Base-by-base conservation (phyloP, 2,329 filamentous ascomycete genomes). In the Epichloe hybrida region DNA sequence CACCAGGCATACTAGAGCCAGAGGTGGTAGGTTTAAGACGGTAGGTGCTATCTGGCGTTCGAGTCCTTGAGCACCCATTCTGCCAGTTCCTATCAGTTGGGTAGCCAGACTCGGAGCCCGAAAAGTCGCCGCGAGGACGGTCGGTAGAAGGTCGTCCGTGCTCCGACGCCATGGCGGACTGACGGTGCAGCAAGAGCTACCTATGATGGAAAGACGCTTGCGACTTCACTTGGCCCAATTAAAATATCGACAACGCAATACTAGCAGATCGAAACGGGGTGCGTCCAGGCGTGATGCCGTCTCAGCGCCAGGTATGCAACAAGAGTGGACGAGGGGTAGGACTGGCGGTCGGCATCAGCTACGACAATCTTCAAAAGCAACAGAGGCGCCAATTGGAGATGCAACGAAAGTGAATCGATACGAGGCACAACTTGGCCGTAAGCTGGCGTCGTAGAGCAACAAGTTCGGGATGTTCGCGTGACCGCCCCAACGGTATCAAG, bases 101-200 rank as follows among this genome's bases (percentile, higher is more conserved):
- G 51, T 63, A 62, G 53, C 56, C 55, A 49, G 63, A 56, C 27
- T 66, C 68, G 48, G 61, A 58, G 50, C 55, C 59, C 43, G 58
- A 54, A 47, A 55, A 56, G 53, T 64, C 60, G 52, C 50, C 62
- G 46, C 63, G 65, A 54, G 59, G 57, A 56, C 63, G 65, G 55
- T 71, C 70, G 61, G 58, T 61, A 54, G 66, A 64, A 58, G 65
- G 61, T 57, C 64, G 66, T 57, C 71, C 70, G 62, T 74, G 72
- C 56, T 72, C 72, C 57, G 72, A 71, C 57, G 70, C 71, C 69
- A 75, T 72, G 51, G 56, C 61, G 59, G 56, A 37, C 35, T 38
- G 38, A 38, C 37, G 20, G 27, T 36, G 38, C 34, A 47, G 49
- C 52, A 31, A 50, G 43, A 47, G 31, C 49, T 15, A 23, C 38